Evolutionary conservation across 2,329 filamentous ascomycete species (phyloP).

Genomic region (Chaetomiaceae sp.): DNA sequence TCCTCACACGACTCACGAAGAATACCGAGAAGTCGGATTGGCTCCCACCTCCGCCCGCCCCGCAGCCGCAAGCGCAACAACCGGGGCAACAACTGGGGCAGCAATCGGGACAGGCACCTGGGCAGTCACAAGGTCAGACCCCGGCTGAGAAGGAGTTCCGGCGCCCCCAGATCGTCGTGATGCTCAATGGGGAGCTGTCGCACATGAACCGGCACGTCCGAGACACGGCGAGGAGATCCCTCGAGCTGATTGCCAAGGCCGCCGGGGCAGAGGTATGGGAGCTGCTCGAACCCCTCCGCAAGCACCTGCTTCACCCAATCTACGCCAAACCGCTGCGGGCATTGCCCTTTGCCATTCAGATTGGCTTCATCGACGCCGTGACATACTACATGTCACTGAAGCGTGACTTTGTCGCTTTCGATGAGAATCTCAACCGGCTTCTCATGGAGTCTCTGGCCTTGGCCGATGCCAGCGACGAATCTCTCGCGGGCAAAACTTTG

Average conservation of each 20-base stretch:
- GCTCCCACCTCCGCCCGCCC: slow-evolving; percentile 37
- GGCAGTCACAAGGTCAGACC: slow-evolving; percentile 32
- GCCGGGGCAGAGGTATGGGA: slow-evolving; percentile 77
- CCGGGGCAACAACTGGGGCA: too few relatives aligned
- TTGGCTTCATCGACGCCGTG: slow-evolving; percentile 96
- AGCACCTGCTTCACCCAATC: slow-evolving; percentile 81
- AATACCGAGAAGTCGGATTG: slow-evolving; percentile 70
- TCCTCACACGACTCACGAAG: slow-evolving; percentile 73
- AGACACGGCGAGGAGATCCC: slow-evolving; percentile 73
- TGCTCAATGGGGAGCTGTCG: slow-evolving; percentile 80
- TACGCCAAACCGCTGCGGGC: slow-evolving; percentile 93
- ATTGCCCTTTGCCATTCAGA: slow-evolving; percentile 89
- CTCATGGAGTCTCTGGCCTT: slow-evolving; percentile 90
- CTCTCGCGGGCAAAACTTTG: slow-evolving; percentile 81
- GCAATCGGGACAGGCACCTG: slow-evolving; percentile 33
- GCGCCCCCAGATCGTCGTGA: slow-evolving; percentile 70
- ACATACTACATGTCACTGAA: slow-evolving; percentile 90
- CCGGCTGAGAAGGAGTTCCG: slow-evolving; percentile 46
- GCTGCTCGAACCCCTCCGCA: slow-evolving; percentile 82
- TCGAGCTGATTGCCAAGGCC: slow-evolving; percentile 74
- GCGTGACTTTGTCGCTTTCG: slow-evolving; percentile 82
- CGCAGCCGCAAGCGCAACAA: too few relatives aligned
- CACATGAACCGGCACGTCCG: slow-evolving; percentile 97
- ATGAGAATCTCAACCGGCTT: slow-evolving; percentile 82
- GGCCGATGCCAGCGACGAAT: slow-evolving; percentile 91